A percentile compares a stretch with the other conserved stretches of the same genome.
phyloP scores from a whole-genome alignment of 345 rosid species.

The Populus euphratica region DNA sequence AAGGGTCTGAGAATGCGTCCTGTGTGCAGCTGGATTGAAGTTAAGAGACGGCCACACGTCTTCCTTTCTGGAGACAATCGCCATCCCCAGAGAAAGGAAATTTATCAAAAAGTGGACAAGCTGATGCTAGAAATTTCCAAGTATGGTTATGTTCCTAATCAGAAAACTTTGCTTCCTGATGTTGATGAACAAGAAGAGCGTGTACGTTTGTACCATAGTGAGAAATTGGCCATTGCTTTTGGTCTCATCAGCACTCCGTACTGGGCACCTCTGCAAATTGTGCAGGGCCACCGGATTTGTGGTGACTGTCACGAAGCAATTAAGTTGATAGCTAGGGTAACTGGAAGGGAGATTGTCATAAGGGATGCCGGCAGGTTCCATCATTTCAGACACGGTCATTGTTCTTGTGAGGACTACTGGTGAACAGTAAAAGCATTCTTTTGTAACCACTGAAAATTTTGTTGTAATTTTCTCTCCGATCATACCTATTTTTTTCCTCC shows the following conservation, averaged over 20 bases:
- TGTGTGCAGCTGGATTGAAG: slow-evolving; percentile 78
- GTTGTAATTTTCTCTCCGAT: neutral
- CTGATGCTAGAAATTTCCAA: slow-evolving; percentile 56
- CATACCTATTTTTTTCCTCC: neutral
- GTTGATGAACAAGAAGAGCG: slow-evolving; percentile 59
- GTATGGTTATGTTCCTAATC: slow-evolving; percentile 44
- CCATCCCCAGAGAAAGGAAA: slow-evolving; percentile 51
- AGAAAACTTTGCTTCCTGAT: slow-evolving; percentile 60
- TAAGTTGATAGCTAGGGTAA: slow-evolving; percentile 54
- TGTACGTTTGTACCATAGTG: slow-evolving; percentile 52
- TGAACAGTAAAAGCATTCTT: slow-evolving; percentile 29
- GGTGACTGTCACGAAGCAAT: slow-evolving; percentile 70
- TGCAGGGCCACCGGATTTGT: slow-evolving; percentile 82
- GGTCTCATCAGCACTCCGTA: slow-evolving; percentile 54
- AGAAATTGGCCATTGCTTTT: slow-evolving; percentile 82
- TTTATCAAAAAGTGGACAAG: slow-evolving; percentile 58
- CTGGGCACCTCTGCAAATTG: slow-evolving; percentile 61
- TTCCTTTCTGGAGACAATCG: slow-evolving; percentile 63
- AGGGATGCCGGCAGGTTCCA: slow-evolving; percentile 82
- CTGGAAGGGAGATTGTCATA: slow-evolving; percentile 57
- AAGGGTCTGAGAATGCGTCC: slow-evolving; percentile 73
- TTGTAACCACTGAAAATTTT: neutral
- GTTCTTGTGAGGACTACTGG: slow-evolving; percentile 95
- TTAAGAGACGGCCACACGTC: slow-evolving; percentile 44
- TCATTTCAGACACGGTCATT: slow-evolving; percentile 65